Percentiles rank a stretch among this genome's conserved stretches.
These are phyloP conservation scores for Aspergillus avenaceus DNA, from an alignment of 495 filamentous ascomycete genomes.

Conservation along the genomic window DNA sequence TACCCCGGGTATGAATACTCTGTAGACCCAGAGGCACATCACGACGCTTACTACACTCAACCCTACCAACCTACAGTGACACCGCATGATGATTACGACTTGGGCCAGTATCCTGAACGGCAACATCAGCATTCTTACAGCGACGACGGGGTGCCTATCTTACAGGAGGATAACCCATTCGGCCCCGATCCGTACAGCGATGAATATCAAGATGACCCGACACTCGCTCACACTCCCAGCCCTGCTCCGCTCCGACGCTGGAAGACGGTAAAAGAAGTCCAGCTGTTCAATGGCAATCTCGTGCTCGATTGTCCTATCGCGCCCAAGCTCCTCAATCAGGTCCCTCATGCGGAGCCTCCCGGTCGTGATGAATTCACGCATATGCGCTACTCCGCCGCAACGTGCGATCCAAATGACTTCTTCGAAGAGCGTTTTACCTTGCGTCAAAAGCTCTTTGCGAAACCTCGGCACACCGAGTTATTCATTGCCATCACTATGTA, in stretches of 20 bases:
- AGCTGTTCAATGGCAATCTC: slow-evolving; percentile 93
- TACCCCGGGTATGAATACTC: slow-evolving; percentile 61
- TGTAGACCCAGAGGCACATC: slow-evolving; percentile 76
- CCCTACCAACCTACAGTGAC: slow-evolving; percentile 63
- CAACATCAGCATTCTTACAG: slow-evolving; percentile 46
- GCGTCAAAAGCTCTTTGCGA: slow-evolving; percentile 90
- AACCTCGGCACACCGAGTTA: slow-evolving; percentile 88
- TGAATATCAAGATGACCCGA: slow-evolving; percentile 42
- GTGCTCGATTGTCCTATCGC: slow-evolving; percentile 97
- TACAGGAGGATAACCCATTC: slow-evolving; percentile 52
- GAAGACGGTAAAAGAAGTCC: slow-evolving; percentile 98
- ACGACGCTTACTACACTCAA: slow-evolving; percentile 80
- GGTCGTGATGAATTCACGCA: slow-evolving; percentile 98
- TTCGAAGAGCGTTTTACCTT: slow-evolving; percentile 85
- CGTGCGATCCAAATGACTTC: slow-evolving; percentile 90
- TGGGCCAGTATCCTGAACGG: slow-evolving; percentile 46
- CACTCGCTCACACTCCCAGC: slow-evolving; percentile 46
- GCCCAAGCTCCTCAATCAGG: slow-evolving; percentile 76
- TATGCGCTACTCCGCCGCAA: slow-evolving; percentile 96
- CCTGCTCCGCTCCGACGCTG: slow-evolving; percentile 79
- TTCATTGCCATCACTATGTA: slow-evolving; percentile 99
- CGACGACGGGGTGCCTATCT: slow-evolving; percentile 61
- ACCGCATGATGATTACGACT: slow-evolving; percentile 55
- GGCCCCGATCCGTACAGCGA: slow-evolving; percentile 50
- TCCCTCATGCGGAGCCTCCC: slow-evolving; percentile 72